Evolutionary conservation across 257 asterid genomes (phyloP), one percentile per base, ranked within the genome.

Genomic region (Fraxinus quadrangulata): DNA sequence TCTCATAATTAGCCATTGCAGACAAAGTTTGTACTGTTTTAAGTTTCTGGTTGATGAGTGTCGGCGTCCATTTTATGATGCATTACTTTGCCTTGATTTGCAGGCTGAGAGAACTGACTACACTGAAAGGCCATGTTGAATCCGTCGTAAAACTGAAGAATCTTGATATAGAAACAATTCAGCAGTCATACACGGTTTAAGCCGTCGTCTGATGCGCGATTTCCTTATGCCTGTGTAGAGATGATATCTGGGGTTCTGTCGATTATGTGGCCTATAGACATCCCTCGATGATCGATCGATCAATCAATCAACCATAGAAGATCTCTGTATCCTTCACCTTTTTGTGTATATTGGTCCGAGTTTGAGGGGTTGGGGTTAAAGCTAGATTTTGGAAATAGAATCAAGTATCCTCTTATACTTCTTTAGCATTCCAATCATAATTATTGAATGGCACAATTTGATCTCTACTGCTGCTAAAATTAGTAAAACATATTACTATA

Each of bases 131-230:
- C 31, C 91, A 83, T 2, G 90, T 88, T 3, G 97, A 90, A 74
- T 85, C 91, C 0, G 92, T 90, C 3, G 87, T 90, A 72, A 88
- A 87, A 85, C 39, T 90, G 89, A 90, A 92, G 96, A 90, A 90
- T 83, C 92, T 90, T 4, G 92, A 85, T 81, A 90, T 88, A n/a
- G 92, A 86, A 80, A 86, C 90, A 3, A 87, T 90, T 49, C 93
- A 89, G 66, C 92, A 89, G 77, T 82, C 92, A 0, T 90, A 91
- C 89, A 88, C 97, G 7, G 92, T 91, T 74, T 92, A 79, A 91
- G 82, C 72, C n/a, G 19, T 65, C 12, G 5, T 59, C 30, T 59
- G 42, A 31, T 34, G 36, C 26, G 6, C 8, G 3, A 14, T 1
- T 54, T 17, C 24, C 2, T 19, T n/a, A n/a, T 6, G 11, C 9